Base-by-base conservation (phyloP, 176 grass and related monocot species). In the Oryza glaberrima region DNA sequence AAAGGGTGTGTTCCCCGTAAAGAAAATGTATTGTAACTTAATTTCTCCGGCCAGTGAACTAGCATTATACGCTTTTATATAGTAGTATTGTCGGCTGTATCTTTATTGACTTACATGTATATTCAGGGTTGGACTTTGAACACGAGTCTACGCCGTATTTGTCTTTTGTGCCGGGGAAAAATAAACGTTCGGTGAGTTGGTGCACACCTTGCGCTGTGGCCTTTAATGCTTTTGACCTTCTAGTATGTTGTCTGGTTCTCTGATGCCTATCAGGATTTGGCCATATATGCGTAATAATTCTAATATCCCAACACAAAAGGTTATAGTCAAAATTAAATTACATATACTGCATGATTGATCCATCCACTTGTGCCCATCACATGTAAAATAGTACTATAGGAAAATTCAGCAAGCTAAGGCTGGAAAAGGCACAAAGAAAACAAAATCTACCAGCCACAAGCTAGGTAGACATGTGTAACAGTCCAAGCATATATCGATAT, bases 191-290 rank as follows among this genome's bases (percentile, higher is more conserved):
- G 68, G 61, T 80, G 75, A 83, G 84, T 84, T 79, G 80, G 75
- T 83, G 79, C 74, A 79, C 84, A 79, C 75, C 84, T 79, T 78
- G 84, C 70, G 71, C 49, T 46, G 63, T 47, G 70, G 22, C 85
- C 36, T 90, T 87, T 84, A 80, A 90, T 87, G 89, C 85, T 84
- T 84, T 87, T 91, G 89, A 81, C 89, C 89, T 56, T 87, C 81
- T 84, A 67, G 85, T 86, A 68, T 63, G 20, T 11, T 22, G 76
- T 80, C 85, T 49, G 41, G 85, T 80, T 76, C 80, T 76, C 75
- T 58, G 49, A 84, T 76, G 52, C 76, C 84, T 83, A 76, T 87
- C 84, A 79, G 51, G 67, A 71, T 77, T 25, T 80, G 49, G 51
- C 34, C 85, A 66, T 76, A 64, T 80, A 23, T 87, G 85, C 85